These are phyloP conservation scores for Lactarius evosmus DNA, from an alignment of 768 basidiomycete species.

Conservation along the genomic window DNA sequence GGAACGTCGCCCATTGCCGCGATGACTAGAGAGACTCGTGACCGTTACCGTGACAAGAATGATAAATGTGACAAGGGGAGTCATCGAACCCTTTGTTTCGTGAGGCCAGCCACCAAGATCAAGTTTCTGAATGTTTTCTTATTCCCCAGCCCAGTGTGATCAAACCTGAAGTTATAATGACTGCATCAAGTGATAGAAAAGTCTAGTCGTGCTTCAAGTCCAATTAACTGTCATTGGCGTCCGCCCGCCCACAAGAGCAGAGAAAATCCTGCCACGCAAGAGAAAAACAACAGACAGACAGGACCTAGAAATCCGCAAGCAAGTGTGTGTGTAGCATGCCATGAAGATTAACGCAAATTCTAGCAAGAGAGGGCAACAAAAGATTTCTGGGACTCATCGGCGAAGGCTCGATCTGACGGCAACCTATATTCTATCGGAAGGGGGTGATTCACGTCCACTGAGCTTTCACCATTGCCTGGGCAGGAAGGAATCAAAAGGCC, in stretches of 20 bases:
- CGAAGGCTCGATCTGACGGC: background rate
- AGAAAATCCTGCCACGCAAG: background rate
- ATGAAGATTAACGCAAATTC: background rate
- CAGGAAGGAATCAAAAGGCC: background rate
- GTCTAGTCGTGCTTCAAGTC: constrained; percentile 10
- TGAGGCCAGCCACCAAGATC: constrained; percentile 4
- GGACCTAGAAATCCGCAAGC: background rate
- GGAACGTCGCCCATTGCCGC: background rate
- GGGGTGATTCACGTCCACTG: background rate
- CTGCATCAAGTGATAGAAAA: constrained; percentile 14
- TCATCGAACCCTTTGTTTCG: constrained; percentile 2
- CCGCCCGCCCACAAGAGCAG: background rate
- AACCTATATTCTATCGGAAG: background rate
- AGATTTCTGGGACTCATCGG: background rate
- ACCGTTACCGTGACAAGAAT: background rate
- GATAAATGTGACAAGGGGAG: constrained; percentile 12
- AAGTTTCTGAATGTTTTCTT: constrained; percentile 11
- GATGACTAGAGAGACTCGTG: background rate
- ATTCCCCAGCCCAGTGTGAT: constrained; percentile 17
- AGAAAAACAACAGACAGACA: background rate
- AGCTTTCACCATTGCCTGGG: background rate
- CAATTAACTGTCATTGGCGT: background rate
- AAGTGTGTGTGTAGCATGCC: background rate
- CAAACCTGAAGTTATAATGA: constrained; percentile 14
- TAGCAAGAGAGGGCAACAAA: constrained; percentile 2